phyloP scores from a whole-genome alignment of 805 yeast species.

The Ogataea haglerorum region DNA sequence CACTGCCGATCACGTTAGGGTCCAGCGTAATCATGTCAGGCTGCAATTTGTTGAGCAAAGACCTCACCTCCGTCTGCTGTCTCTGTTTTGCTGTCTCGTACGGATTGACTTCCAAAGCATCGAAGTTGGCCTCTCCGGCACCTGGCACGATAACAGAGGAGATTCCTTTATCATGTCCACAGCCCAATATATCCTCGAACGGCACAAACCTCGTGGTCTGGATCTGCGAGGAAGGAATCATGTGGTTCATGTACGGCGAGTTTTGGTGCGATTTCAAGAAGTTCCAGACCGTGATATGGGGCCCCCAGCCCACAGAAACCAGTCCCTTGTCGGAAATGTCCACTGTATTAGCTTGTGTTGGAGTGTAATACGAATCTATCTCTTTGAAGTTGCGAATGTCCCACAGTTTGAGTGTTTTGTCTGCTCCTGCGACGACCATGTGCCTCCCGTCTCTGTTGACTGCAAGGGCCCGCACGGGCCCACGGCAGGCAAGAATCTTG shows the following conservation, averaged over 20 bases:
- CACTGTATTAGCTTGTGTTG: constrained; percentile 80
- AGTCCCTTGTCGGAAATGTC: constrained; percentile 86
- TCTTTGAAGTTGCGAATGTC: constrained; percentile 83
- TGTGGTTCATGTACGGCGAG: constrained; percentile 89
- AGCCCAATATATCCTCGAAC: constrained; percentile 92
- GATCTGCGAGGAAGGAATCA: constrained; percentile 73
- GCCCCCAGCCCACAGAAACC: constrained; percentile 90
- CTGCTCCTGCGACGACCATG: constrained; percentile 92
- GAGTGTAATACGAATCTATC: constrained; percentile 64
- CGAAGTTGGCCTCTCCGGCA: constrained; percentile 96
- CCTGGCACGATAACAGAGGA: constrained; percentile 93
- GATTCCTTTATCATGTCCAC: constrained; percentile 77
- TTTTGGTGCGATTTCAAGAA: constrained; percentile 63
- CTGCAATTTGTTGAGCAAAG: constrained; percentile 78
- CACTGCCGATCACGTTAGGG: constrained; percentile 82
- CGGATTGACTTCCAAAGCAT: constrained; percentile 90
- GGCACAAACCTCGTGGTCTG: constrained; percentile 77
- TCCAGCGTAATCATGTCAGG: constrained; percentile 92
- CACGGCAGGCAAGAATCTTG: constrained; percentile 75
- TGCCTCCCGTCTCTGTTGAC: constrained; percentile 88
- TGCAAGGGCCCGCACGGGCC: constrained; percentile 83
- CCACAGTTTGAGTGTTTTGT: constrained; percentile 84
- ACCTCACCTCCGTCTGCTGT: constrained; percentile 86
- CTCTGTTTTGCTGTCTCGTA: constrained; percentile 89
- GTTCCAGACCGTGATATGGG: constrained; percentile 93